Evolutionary conservation across 805 yeast species (phyloP).

Genomic region (Metschnikowia lochheadii): DNA sequence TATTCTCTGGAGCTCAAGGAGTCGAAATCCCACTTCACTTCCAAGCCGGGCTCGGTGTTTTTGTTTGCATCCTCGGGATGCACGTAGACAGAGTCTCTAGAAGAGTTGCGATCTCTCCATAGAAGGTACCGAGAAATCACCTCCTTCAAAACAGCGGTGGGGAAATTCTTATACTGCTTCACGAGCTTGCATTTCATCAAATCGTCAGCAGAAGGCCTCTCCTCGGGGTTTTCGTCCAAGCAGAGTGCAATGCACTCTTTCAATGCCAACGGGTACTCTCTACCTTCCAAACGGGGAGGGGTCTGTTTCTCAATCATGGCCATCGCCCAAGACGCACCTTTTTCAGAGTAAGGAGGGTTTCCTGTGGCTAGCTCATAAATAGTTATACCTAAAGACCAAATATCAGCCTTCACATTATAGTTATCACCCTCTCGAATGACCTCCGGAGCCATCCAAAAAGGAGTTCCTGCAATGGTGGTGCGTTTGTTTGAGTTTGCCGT

Average conservation of each 20-base stretch:
- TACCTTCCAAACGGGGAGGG: conserved; percentile 92
- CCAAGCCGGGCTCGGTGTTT: conserved; percentile 23
- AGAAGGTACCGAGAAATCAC: conserved; percentile 66
- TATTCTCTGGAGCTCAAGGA: conserved; percentile 71
- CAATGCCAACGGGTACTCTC: conserved; percentile 67
- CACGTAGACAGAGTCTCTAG: conserved; percentile 48
- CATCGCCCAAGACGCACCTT: conserved; percentile 93
- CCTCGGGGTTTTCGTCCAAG: conserved; percentile 88
- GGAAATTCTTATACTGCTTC: conserved; percentile 52
- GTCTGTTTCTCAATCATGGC: conserved; percentile 86
- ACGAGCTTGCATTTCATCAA: conserved; percentile 71
- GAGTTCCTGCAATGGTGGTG: conserved; percentile 93
- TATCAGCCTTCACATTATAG: conserved; percentile 89
- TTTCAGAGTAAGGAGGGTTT: conserved; percentile 94
- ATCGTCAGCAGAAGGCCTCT: conserved; percentile 84
- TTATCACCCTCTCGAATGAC: conserved; percentile 88
- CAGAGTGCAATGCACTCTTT: conserved; percentile 90
- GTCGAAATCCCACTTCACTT: conserved; percentile 86
- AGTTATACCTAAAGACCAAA: conserved; percentile 96
- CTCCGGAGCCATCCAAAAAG: conserved; percentile 99
- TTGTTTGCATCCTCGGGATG: conserved; percentile 18
- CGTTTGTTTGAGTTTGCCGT: conserved; percentile 72
- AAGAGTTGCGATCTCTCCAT: conserved; percentile 67
- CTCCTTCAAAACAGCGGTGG: conserved; percentile 64
- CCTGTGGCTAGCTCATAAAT: conserved; percentile 94